phyloP scores from a whole-genome alignment of 106 monocot genomes.

The Apostasia ramifera region DNA sequence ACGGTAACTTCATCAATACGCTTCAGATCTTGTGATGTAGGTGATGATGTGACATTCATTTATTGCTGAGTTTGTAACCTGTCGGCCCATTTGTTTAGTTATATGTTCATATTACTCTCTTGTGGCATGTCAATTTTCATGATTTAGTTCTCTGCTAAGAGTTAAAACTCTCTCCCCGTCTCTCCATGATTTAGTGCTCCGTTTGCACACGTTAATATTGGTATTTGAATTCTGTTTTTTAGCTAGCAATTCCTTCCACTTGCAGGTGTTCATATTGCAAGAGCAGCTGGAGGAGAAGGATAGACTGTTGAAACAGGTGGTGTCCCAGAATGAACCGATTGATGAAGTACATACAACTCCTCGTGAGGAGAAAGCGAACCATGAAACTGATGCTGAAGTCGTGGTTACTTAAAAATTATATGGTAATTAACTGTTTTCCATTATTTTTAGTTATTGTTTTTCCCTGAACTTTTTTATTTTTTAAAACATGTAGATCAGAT shows the following conservation, averaged over 20 bases:
- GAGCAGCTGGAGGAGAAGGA: conserved; percentile 7
- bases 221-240: neutral
- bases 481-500: too few relatives aligned
- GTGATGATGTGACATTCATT: too few relatives aligned
- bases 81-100: too few relatives aligned
- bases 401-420: neutral
- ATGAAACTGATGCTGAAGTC: neutral
- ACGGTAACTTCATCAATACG: conserved; percentile 39
- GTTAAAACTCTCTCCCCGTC: neutral
- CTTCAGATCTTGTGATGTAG: too few relatives aligned
- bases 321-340: neutral
- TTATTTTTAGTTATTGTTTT: too few relatives aligned
- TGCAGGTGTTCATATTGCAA: neutral
- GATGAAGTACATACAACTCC: neutral
- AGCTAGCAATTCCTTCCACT: neutral
- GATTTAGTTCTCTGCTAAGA: neutral
- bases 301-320: conserved; percentile 1
- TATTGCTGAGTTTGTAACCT: neutral
- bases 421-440: too few relatives aligned
- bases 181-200: too few relatives aligned
- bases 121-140: conserved; percentile 1
- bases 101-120: too few relatives aligned
- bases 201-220: neutral
- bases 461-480: too few relatives aligned
- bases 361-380: neutral